Conservation (phyloP, 2,329 filamentous ascomycete genomes). For the Colletotrichum sp. region DNA sequence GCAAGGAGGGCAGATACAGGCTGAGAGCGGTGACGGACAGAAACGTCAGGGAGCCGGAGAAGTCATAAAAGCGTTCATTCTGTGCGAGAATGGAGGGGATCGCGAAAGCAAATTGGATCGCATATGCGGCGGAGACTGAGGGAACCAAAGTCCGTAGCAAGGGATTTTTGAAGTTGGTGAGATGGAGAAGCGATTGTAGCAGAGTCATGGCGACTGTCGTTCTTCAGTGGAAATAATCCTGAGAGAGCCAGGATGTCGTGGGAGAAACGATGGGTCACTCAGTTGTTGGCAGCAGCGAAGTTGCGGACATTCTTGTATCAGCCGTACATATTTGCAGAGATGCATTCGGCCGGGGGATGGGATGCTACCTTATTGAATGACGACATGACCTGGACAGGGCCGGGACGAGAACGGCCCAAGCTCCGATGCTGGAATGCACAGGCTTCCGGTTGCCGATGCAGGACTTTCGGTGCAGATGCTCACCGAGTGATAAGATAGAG, state of each 20-base stretch:
- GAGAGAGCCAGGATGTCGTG: neutral
- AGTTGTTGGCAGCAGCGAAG: neutral
- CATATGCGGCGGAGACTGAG: slow-evolving; percentile 65
- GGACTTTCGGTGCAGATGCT: neutral
- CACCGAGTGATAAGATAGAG: neutral
- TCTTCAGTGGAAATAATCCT: neutral
- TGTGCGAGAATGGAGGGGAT: slow-evolving; percentile 64
- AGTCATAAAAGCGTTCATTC: slow-evolving; percentile 72
- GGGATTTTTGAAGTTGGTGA: slow-evolving; percentile 65
- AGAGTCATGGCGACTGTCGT: slow-evolving; percentile 32
- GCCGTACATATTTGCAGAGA: neutral
- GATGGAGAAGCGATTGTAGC: slow-evolving; percentile 54
- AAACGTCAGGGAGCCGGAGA: slow-evolving; percentile 70
- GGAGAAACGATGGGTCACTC: neutral
- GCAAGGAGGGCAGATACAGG: slow-evolving; percentile 64
- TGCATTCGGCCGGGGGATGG: neutral
- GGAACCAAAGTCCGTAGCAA: slow-evolving; percentile 68
- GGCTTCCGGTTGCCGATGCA: neutral
- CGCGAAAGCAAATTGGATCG: slow-evolving; percentile 66
- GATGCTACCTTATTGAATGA: neutral
- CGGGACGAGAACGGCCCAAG: neutral
- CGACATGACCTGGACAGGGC: slow-evolving; percentile 5
- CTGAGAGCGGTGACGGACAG: slow-evolving; percentile 67
- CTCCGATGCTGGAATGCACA: neutral
- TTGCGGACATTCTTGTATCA: neutral